Conservation (phyloP, 2,329 filamentous ascomycete genomes). For the Exophiala phaeomuriformis region DNA sequence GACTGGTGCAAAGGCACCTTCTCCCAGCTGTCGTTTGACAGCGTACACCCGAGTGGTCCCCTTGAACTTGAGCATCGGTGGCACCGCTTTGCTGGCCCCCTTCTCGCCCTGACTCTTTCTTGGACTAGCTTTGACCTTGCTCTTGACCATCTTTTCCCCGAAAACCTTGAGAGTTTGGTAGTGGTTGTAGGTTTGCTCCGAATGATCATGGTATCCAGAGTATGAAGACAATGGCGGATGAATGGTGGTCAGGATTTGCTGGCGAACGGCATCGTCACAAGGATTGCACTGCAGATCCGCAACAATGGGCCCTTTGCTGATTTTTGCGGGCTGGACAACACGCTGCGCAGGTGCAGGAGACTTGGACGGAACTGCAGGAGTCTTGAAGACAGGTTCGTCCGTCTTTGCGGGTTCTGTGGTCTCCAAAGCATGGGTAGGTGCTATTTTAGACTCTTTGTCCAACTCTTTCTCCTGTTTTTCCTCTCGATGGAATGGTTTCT, state of each 20-base stretch:
- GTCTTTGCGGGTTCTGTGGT: neutral
- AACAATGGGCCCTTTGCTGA: slow-evolving; percentile 59
- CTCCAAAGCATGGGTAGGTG: neutral
- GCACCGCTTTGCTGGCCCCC: slow-evolving; percentile 49
- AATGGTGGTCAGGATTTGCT: slow-evolving; percentile 65
- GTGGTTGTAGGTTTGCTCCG: slow-evolving; percentile 55
- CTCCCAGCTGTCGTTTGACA: slow-evolving; percentile 76
- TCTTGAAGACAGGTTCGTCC: slow-evolving; percentile 16
- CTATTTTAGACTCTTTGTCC: neutral
- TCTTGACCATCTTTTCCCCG: slow-evolving; percentile 56
- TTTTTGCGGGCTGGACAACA: slow-evolving; percentile 25
- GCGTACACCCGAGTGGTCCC: slow-evolving; percentile 62
- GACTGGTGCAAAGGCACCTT: slow-evolving; percentile 90
- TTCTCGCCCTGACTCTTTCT: slow-evolving; percentile 49
- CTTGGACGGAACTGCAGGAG: slow-evolving; percentile 16
- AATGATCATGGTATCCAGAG: slow-evolving; percentile 70
- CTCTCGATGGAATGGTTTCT: neutral
- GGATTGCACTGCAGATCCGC: slow-evolving; percentile 82
- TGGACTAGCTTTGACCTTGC: slow-evolving; percentile 34
- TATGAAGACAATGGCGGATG: slow-evolving; percentile 68
- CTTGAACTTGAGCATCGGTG: slow-evolving; percentile 61
- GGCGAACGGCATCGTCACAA: slow-evolving; percentile 66
- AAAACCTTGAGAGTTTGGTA: slow-evolving; percentile 74
- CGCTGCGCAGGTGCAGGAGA: slow-evolving; percentile 29
- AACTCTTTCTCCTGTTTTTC: neutral